Evolutionary conservation across 805 yeast genomes (phyloP).

Genomic region (Brettanomyces naardenensis): DNA sequence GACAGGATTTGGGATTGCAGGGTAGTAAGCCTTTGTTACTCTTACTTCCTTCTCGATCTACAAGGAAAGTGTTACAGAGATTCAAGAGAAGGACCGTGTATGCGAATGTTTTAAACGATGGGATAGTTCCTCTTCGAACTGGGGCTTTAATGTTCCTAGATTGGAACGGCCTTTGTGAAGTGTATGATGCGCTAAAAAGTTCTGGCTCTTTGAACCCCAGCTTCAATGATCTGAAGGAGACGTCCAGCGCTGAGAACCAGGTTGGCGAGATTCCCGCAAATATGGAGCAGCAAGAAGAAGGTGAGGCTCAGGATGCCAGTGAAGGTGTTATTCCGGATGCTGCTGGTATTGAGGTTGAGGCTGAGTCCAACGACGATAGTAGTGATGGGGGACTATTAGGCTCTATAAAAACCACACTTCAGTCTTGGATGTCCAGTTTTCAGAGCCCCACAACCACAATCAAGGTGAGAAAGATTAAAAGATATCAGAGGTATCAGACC

Average conservation of each 20-base stretch:
- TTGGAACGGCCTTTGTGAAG: constrained; percentile 64
- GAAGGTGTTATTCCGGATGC: neutral
- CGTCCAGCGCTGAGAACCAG: constrained; percentile 5
- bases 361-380: neutral
- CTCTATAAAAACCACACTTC: neutral
- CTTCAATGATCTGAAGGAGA: neutral
- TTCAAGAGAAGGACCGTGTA: constrained; percentile 74
- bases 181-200: constrained; percentile 24
- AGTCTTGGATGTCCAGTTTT: neutral
- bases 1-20: constrained; percentile 75
- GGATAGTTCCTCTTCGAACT: constrained; percentile 91
- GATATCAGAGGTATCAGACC: constrained; percentile 26
- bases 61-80: constrained; percentile 50
- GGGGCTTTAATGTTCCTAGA: constrained; percentile 80
- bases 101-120: constrained; percentile 88
- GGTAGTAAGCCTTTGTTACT: constrained; percentile 59
- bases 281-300: constrained; percentile 7
- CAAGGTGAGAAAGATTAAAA: constrained; percentile 8
- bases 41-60: constrained; percentile 68
- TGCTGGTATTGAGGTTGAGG: constrained; percentile 1
- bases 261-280: constrained; percentile 26
- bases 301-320: constrained; percentile 2
- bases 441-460: neutral
- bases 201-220: constrained; percentile 8
- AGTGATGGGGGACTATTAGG: neutral